These are phyloP conservation scores for Yamadazyma takamatsuzukensis DNA, from an alignment of 805 yeast species.

Conservation along the genomic window DNA sequence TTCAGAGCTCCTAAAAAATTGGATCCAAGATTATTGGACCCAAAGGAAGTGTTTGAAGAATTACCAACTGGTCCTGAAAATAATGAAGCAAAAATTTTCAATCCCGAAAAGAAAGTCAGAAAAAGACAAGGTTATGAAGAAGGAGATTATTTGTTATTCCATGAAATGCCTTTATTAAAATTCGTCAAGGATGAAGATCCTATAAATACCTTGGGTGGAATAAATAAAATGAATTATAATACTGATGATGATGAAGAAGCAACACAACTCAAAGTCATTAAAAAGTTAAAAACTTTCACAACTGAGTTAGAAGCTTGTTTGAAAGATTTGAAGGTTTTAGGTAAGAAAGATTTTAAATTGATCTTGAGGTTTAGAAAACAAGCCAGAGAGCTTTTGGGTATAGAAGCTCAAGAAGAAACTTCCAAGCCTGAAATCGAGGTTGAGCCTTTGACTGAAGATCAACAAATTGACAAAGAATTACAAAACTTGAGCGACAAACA, in stretches of 20 bases:
- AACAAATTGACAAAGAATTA: constrained; percentile 81
- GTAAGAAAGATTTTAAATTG: constrained; percentile 86
- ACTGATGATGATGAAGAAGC: constrained; percentile 51
- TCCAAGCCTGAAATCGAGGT: constrained; percentile 52
- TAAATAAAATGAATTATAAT: constrained; percentile 62
- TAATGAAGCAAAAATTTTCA: constrained; percentile 87
- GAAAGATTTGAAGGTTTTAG: constrained; percentile 89
- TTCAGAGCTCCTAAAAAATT: constrained; percentile 94
- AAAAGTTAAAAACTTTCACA: constrained; percentile 72
- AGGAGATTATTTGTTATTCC: constrained; percentile 73
- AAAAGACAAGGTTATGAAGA: constrained; percentile 97
- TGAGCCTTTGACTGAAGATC: constrained; percentile 79
- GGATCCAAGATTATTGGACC: constrained; percentile 89
- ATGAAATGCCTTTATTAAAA: constrained; percentile 70
- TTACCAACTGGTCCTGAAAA: constrained; percentile 64
- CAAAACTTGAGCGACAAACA: constrained; percentile 69
- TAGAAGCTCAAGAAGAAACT: constrained; percentile 56
- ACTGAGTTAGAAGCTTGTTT: constrained; percentile 77
- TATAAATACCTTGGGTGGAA: constrained; percentile 72
- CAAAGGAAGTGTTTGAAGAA: constrained; percentile 93
- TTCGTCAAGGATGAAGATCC: constrained; percentile 82
- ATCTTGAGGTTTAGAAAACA: constrained; percentile 85
- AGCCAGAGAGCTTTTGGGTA: constrained; percentile 73
- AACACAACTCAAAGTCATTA: constrained; percentile 53
- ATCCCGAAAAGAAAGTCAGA: constrained; percentile 88